Conservation (phyloP, 2,329 filamentous ascomycete genomes). For the Stylonectria norvegica region DNA sequence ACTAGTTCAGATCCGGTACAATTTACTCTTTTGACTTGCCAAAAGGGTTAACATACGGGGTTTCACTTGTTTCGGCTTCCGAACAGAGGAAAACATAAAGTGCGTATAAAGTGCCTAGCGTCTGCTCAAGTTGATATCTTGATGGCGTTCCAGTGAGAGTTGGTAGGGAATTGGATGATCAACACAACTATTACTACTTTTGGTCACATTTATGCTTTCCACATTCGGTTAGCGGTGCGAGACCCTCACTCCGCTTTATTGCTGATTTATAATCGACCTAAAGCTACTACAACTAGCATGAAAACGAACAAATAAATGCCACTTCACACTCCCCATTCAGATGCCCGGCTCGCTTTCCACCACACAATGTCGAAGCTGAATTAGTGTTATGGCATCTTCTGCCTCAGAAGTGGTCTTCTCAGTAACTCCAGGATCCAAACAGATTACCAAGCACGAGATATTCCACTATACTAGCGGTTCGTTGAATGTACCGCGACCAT, state of each 20-base stretch:
- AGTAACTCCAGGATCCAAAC: background rate
- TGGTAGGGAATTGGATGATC: no score
- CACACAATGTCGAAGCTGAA: background rate
- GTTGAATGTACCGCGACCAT: background rate
- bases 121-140: no score
- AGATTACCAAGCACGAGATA: background rate
- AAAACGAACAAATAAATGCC: background rate
- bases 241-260: background rate
- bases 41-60: no score
- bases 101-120: no score
- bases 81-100: no score
- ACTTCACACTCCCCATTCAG: background rate
- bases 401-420: background rate
- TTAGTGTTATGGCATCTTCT: background rate
- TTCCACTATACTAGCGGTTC: background rate
- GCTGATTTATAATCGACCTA: background rate
- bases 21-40: no score
- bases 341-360: no score
- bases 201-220: background rate
- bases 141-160: no score
- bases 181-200: background rate
- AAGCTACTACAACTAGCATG: background rate
- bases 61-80: no score
- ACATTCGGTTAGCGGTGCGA: background rate
- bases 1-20: no score